These are phyloP conservation scores for Gautieria morchelliformis DNA, from an alignment of 768 basidiomycete genomes.

Conservation along the genomic window DNA sequence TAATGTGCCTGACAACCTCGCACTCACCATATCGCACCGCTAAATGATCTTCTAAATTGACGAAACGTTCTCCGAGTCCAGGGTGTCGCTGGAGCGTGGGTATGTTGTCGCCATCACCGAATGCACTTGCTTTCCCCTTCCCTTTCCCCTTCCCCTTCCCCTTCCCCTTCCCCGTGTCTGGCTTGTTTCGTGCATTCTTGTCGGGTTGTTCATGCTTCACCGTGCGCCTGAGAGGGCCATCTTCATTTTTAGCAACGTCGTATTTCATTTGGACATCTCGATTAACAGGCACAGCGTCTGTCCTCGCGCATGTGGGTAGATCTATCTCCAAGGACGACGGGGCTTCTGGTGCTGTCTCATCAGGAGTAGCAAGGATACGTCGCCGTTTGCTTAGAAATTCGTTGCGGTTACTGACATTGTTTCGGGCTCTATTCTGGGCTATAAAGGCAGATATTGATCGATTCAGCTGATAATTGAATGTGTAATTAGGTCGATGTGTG, in stretches of 20 bases:
- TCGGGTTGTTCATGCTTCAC: conserved; percentile 25
- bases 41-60: conserved; percentile 61
- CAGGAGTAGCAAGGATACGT: conserved; percentile 26
- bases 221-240: conserved; percentile 62
- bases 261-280: conserved; percentile 78
- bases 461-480: conserved; percentile 37
- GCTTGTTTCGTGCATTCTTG: neutral
- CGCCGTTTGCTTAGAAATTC: conserved; percentile 62
- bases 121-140: conserved; percentile 21
- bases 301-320: conserved; percentile 56
- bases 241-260: conserved; percentile 78
- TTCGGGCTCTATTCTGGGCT: conserved; percentile 58
- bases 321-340: neutral
- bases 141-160: conserved; percentile 51
- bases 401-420: conserved; percentile 65
- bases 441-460: conserved; percentile 66
- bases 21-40: conserved; percentile 62
- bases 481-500: neutral
- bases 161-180: conserved; percentile 46
- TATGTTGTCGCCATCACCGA: conserved; percentile 11
- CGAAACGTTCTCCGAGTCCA: conserved; percentile 52
- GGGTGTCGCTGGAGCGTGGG: conserved; percentile 41
- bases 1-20: neutral
- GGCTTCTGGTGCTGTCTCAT: conserved; percentile 13
- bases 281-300: conserved; percentile 61